phyloP scores from a whole-genome alignment of 1,139 yeast genomes.

The Saccharomyces hybrid region DNA sequence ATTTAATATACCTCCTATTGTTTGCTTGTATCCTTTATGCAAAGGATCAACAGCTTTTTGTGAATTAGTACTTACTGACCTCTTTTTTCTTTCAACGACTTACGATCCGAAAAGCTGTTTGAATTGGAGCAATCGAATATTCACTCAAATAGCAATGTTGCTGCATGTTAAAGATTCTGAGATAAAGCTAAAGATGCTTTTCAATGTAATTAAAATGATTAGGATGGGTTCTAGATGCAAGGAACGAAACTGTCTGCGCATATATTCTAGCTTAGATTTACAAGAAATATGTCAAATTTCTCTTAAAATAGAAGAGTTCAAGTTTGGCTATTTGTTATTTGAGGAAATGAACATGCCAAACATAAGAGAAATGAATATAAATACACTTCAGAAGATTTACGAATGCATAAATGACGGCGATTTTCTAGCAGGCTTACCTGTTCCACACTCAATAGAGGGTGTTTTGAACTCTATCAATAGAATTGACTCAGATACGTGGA shows the following conservation, averaged over 20 bases:
- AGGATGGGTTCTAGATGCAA: constrained; percentile 40
- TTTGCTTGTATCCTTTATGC: constrained; percentile 7
- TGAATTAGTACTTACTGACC: background rate
- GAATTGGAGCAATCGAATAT: constrained; percentile 9
- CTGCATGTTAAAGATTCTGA: constrained; percentile 14
- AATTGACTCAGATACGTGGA: constrained; percentile 35
- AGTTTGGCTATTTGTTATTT: constrained; percentile 47
- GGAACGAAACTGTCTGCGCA: constrained; percentile 31
- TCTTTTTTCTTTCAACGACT: constrained; percentile 9
- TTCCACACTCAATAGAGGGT: constrained; percentile 44
- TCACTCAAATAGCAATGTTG: constrained; percentile 5
- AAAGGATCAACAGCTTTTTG: constrained; percentile 6
- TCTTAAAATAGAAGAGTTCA: constrained; percentile 33
- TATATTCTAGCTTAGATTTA: constrained; percentile 37
- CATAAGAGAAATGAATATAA: constrained; percentile 11
- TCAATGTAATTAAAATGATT: constrained; percentile 38
- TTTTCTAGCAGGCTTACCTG: constrained; percentile 55
- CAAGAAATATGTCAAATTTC: constrained; percentile 35
- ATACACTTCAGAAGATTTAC: constrained; percentile 38
- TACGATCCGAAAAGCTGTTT: constrained; percentile 11
- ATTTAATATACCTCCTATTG: constrained; percentile 1
- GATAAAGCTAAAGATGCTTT: constrained; percentile 32
- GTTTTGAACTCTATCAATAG: constrained; percentile 41
- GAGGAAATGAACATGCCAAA: constrained; percentile 41
- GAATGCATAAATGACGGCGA: constrained; percentile 49